Evolutionary conservation across 176 grass and related monocot species (phyloP), one percentile per base, ranked within the genome.

Genomic region (Lolium rigidum): DNA sequence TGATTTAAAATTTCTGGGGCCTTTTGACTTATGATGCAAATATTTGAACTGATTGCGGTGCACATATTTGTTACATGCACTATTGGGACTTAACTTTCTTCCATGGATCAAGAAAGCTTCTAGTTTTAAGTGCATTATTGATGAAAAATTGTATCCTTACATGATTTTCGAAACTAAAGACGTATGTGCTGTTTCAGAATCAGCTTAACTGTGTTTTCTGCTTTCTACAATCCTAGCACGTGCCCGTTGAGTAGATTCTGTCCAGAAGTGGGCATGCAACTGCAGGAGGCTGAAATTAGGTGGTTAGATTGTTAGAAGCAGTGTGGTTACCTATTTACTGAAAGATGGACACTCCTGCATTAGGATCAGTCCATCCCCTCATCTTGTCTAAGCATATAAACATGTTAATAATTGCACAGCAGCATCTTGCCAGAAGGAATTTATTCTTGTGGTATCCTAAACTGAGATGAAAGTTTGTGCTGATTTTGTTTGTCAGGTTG

Each of bases 311-410:
- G 43, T 61, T 63, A 46, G 21, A 75, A 74, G 55, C 70, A 75
- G 2, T 64, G 43, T 75, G 17, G 4, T 84, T 84, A 84, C 65
- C 52, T 76, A 37, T 60, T 59, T 46, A 28, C 60, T 59, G 9
- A 13, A 72, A 35, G 25, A n/a, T 11, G 15, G 9, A 10, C 17
- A 51, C 39, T 49, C 15, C 22, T 80, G 58, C 39, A 55, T 10
- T 38, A 35, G 52, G 51, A 38, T 78, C 69, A 72, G 20, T 72
- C 41, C 69, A 72, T 49, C 28, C 47, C 54, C 48, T 31, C 22
- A 63, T 47, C 56, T 24, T 79, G 77, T 79, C 22, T 62, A 71
- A 83, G 67, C 35, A 58, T 72, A 44, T 83, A 83, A 44, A 44
- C 15, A 4, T 41, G 50, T 55, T 56, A 70, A 57, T 15, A 43